Conservation (phyloP, 1,284 basidiomycete species). For the Phellopilus nigrolimitatus region DNA sequence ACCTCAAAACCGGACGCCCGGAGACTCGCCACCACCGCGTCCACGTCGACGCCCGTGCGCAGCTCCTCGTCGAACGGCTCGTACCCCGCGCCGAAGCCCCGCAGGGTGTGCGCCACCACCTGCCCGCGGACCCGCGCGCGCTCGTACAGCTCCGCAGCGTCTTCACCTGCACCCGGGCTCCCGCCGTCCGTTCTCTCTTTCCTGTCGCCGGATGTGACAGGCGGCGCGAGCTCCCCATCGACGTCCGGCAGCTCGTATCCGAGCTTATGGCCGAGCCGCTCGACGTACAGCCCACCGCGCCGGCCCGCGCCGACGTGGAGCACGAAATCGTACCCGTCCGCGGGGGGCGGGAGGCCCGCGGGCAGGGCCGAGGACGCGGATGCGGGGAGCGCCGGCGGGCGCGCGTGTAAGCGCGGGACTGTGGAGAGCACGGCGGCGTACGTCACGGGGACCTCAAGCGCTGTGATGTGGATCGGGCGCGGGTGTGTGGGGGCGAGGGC, state of each 20-base stretch:
- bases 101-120: slow-evolving; percentile 33
- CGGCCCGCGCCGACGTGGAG: slow-evolving; percentile 69
- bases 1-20: slow-evolving; percentile 57
- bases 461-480: slow-evolving; percentile 51
- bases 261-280: slow-evolving; percentile 62
- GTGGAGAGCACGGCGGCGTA: slow-evolving; percentile 57
- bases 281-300: slow-evolving; percentile 59
- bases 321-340: slow-evolving; percentile 65
- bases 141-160: slow-evolving; percentile 25
- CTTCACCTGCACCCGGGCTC: slow-evolving; percentile 31
- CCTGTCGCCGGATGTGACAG: slow-evolving; percentile 27
- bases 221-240: slow-evolving; percentile 50
- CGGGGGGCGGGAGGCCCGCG: slow-evolving; percentile 31
- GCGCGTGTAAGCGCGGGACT: slow-evolving; percentile 55
- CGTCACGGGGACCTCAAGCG: slow-evolving; percentile 54
- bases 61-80: slow-evolving; percentile 43
- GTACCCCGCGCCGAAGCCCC: slow-evolving; percentile 49
- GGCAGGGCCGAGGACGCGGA: slow-evolving; percentile 9
- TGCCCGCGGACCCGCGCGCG: slow-evolving; percentile 19
- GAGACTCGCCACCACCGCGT: slow-evolving; percentile 49
- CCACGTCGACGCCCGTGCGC: slow-evolving; percentile 43
- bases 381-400: slow-evolving; percentile 53
- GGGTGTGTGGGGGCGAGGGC: slow-evolving; percentile 13
- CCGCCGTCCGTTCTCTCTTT: slow-evolving; percentile 36
- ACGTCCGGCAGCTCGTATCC: slow-evolving; percentile 71